Percentiles rank a stretch among this genome's conserved stretches.
These are phyloP conservation scores for Byssochlamys sp. DNA, from an alignment of 2,329 filamentous ascomycete species.

Conservation along the genomic window DNA sequence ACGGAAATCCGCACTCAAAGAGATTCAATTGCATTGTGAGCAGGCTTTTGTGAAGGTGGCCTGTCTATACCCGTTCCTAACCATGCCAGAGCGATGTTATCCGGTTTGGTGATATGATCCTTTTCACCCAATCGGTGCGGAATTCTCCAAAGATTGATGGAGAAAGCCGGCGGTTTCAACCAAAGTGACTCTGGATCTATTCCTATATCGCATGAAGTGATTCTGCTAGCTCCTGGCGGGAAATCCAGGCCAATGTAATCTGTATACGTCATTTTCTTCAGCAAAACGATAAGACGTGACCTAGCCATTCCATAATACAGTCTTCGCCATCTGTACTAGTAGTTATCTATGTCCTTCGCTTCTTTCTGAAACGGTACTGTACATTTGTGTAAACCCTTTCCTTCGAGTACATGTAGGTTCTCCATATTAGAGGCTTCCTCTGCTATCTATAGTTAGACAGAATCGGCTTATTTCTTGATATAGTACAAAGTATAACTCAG, in stretches of 20 bases:
- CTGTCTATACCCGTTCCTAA: neutral
- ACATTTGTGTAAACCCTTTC: neutral
- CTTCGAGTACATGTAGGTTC: neutral
- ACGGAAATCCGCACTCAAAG: neutral
- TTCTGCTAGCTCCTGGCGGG: neutral
- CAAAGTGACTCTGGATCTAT: neutral
- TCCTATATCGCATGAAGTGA: neutral
- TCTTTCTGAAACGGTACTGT: neutral
- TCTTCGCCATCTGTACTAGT: neutral
- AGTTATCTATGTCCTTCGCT: too few species aligned
- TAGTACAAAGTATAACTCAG: too few species aligned
- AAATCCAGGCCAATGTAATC: neutral
- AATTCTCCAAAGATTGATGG: neutral
- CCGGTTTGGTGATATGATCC: neutral
- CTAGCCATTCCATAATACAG: neutral
- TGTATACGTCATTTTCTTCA: neutral
- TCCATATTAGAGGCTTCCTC: too few species aligned
- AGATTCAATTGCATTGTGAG: neutral
- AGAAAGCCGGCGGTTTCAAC: neutral
- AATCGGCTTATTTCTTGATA: too few species aligned
- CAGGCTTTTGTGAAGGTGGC: neutral
- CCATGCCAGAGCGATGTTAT: neutral
- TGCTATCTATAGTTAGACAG: too few species aligned
- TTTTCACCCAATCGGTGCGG: neutral
- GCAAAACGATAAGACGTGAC: neutral